These are phyloP conservation scores for Beauveria sp. DNA, from an alignment of 2,329 filamentous ascomycete genomes.

Conservation along the genomic window DNA sequence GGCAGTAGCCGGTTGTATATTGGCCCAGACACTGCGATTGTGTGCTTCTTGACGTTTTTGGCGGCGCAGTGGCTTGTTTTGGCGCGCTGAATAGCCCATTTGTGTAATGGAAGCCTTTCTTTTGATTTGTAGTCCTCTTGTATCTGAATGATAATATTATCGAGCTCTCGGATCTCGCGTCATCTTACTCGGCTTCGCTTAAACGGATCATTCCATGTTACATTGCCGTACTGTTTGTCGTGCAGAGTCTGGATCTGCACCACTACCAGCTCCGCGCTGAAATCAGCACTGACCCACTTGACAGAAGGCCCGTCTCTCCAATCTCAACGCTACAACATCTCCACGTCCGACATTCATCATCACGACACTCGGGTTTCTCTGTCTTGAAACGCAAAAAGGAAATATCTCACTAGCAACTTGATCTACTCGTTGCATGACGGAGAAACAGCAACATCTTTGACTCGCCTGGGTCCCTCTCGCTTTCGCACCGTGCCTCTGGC, in stretches of 20 bases:
- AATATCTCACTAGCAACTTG: background rate
- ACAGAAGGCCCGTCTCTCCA: background rate
- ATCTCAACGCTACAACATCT: slow-evolving; percentile 10
- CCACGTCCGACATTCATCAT: background rate
- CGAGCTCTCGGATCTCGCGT: background rate
- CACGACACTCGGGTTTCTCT: background rate
- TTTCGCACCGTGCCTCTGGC: background rate
- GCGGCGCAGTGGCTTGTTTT: background rate
- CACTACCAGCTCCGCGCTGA: background rate
- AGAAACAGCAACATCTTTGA: background rate
- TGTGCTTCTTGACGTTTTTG: background rate
- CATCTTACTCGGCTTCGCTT: background rate
- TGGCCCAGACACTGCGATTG: background rate
- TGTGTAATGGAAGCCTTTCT: background rate
- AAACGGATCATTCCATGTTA: background rate
- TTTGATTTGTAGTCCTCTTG: background rate
- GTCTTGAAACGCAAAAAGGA: slow-evolving; percentile 8
- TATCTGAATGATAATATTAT: background rate
- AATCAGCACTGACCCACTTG: slow-evolving; percentile 4
- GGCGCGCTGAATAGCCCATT: background rate
- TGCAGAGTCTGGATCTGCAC: background rate
- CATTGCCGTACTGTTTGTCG: background rate
- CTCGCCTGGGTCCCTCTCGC: background rate
- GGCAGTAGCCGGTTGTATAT: background rate
- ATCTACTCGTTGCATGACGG: background rate